A percentile compares a stretch with the other conserved stretches of the same genome.
These are phyloP conservation scores for Zhuliangozyma parablackwelliae DNA, from an alignment of 1,139 yeast genomes.

Conservation along the genomic window DNA sequence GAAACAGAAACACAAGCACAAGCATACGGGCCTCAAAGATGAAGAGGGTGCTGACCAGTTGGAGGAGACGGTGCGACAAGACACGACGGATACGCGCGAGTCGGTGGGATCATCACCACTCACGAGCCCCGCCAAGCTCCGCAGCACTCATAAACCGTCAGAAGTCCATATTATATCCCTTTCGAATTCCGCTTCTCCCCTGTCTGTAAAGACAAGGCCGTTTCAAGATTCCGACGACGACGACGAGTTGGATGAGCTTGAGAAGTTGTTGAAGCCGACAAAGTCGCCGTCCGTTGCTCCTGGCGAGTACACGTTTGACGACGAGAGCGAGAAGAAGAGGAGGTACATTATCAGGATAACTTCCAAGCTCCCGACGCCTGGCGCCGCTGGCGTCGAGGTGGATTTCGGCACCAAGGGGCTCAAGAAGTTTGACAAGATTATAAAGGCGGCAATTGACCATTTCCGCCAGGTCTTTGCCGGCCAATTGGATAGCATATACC, in stretches of 20 bases:
- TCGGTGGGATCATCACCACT: too few relatives aligned
- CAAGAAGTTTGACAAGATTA: slow-evolving; percentile 18
- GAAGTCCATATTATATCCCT: too few relatives aligned
- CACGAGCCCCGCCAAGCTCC: too few relatives aligned
- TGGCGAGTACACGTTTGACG: slow-evolving; percentile 17
- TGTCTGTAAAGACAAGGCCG: too few relatives aligned
- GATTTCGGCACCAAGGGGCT: slow-evolving; percentile 33
- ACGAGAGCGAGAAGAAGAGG: slow-evolving; percentile 25
- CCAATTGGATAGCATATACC: slow-evolving; percentile 3
- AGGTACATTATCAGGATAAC: slow-evolving; percentile 27
- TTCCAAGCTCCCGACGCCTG: slow-evolving; percentile 24
- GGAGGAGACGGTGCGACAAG: slow-evolving; percentile 6
- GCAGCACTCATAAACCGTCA: too few relatives aligned
- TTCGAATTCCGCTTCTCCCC: too few relatives aligned
- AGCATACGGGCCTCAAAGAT: neutral
- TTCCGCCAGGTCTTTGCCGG: slow-evolving; percentile 11
- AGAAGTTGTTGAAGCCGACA: slow-evolving; percentile 3
- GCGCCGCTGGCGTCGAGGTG: slow-evolving; percentile 10
- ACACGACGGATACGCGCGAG: slow-evolving; percentile 1
- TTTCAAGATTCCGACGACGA: slow-evolving; percentile 7
- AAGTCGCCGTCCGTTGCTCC: neutral
- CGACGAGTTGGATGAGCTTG: slow-evolving; percentile 3
- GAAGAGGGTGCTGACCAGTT: neutral
- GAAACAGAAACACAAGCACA: slow-evolving; percentile 8
- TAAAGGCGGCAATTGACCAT: slow-evolving; percentile 14